Base-by-base conservation (phyloP, 345 rosid genomes). In the Rubroshorea leprosula region DNA sequence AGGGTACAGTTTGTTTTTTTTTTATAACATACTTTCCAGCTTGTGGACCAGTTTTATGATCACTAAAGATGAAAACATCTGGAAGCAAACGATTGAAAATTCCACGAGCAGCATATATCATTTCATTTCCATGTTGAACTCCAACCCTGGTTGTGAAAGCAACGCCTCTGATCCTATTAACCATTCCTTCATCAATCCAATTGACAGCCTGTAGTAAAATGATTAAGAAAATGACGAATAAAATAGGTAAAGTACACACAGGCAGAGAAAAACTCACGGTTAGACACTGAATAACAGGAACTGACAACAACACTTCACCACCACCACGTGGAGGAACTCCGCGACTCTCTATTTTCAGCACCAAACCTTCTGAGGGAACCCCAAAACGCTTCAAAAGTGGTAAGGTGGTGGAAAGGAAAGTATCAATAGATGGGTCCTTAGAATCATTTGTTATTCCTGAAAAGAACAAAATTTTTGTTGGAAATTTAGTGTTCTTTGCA, bases 141-240 rank as follows among this genome's bases (percentile, higher is more conserved):
- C 85, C 68, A 9, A 90, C 99, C 74, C 73, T 83, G 62, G 89
- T 55, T 23, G 97, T 90, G 74, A 83, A 94, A 59, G 92, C 80
- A 21, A 49, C 57, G 54, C 97, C 96, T 72, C 99, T 85, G 65
- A 94, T 90, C 79, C 80, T 85, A 76, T 81, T 90, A 26, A 85
- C 89, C 96, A 85, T 85, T 58, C 97, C 97, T 72, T 87, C 95
- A 44, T 94, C 90, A 15, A 72, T 62, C 97, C 96, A 90, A 18
- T 65, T 60, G 44, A 83, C 80, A 19, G 89, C 83, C 99, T 90
- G 80, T 57, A 59, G 49, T 23, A 45, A 45, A 69, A 56, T 31
- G 21, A 12, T 46, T 59, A 53, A 73, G 67, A 38, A 57, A 13
- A 54, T 24, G 20, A 49, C 45, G 14, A 58, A 27, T 31, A 62